Base-by-base conservation (phyloP, 2,329 filamentous ascomycete species). In the Polychaeton citri region DNA sequence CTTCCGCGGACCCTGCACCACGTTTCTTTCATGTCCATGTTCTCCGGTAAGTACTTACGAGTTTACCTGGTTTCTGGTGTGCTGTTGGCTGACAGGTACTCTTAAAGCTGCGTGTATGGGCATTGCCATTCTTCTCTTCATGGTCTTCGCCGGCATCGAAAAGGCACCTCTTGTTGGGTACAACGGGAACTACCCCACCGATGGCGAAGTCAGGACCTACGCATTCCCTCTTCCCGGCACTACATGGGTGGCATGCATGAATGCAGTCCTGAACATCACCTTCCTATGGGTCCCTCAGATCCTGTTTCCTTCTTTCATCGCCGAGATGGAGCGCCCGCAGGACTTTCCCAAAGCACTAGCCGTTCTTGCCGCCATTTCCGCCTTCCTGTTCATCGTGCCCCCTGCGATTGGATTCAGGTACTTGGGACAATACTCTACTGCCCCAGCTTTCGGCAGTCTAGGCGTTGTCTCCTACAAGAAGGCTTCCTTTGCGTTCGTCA, bases 281-380 rank as follows among this genome's bases (percentile, higher is more conserved):
- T 13, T 13, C 12, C 53, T 67, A 32, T 68, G 64, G 64, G 63
- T 68, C 1, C 64, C 65, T 2, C 65, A 69, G 40, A 68, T 68
- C 38, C 58, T 69, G 18, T 68, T 69, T 49, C 66, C 66, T 1
- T 64, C 62, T 10, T 69, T 69, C 50, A 68, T 69, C 50, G 46
- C 64, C 20, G 65, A 69, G 42, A 68, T 68, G 64, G 60, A 68
- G 39, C 50, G 48, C 9, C 65, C 65, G 1, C 59, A 68, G 33
- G 65, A 69, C 48, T 69, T 69, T 49, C 64, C 65, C 31, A 69
- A 69, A 39, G 53, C 65, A 2, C 57, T 69, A 21, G 62, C 64
- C 2, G 64, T 69, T 21, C 51, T 69, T 3, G 48, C 60, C 2
- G 58, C 15, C 2, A 61, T 68, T 31, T 68, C 63, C 3, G 49